Base-by-base conservation (phyloP, 2,329 filamentous ascomycete species). In the Emergomyces orientalis region DNA sequence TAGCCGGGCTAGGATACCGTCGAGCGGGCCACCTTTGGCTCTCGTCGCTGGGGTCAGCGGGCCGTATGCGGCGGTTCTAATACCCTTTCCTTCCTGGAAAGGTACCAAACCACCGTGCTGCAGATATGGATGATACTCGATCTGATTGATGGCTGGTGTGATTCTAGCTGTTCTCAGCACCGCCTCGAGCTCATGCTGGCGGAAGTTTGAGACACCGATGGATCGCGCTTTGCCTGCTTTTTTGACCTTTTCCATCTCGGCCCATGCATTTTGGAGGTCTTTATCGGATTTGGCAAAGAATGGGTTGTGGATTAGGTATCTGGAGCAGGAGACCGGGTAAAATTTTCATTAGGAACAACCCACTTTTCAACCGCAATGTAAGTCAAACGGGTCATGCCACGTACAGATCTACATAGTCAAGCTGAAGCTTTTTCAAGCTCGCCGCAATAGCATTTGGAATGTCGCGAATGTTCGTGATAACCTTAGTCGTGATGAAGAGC, bases 121-220 rank as follows among this genome's bases (percentile, higher is more conserved):
- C 3, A 80, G 72, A 63, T 81, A 81, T 3, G 79, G 78, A 66
- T 82, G 74, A 63, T 71, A 77, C 63, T 79, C 75, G 51, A 78
- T 73, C 65, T 78, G 77, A 62, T 78, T 79, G 62, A 77, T 71
- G 22, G 65, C 72, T 3, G 80, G 80, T 3, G 71, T 69, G 8
- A 77, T 71, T 47, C 71, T 75, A 19, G 78, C 78, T 0, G 75
- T 78, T 63, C 76, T 70, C 43, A 80, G 74, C 25, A 82, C 79
- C 13, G 79, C 78, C 55, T 84, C 78, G 22, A 87, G 75, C 63
- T 87, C 81, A 27, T 74, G 71, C 30, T 80, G 78, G 6, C 82
- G 73, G 71, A 81, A 88, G 72, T 85, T 87, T 62, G 82, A 86
- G 27, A 87, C 84, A 27, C 85, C 85, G 65, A 87, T 87, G 7